These are phyloP conservation scores for Conringia planisiliqua DNA, from an alignment of 345 rosid species.

Conservation along the genomic window DNA sequence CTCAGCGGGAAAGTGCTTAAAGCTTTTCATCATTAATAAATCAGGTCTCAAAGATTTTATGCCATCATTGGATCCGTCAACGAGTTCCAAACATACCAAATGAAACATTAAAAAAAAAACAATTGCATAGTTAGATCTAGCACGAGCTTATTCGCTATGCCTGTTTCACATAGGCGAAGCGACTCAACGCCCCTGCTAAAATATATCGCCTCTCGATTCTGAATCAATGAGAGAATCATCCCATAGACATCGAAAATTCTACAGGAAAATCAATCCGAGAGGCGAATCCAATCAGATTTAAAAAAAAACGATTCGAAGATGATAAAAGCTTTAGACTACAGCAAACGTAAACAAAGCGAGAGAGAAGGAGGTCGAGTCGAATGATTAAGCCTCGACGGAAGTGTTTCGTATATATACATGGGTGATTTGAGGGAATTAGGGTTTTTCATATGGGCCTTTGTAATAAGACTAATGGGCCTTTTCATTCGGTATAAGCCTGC, in stretches of 20 bases:
- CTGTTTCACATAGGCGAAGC: constrained; percentile 21
- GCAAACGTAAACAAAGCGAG: not conserved
- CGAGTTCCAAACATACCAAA: not conserved
- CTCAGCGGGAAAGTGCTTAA: constrained; percentile 27
- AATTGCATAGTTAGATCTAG: not conserved
- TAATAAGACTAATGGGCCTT: not conserved
- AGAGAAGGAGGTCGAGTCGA: not conserved
- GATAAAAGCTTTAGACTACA: not conserved
- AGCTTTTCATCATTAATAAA: constrained; percentile 30
- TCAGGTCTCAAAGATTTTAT: constrained; percentile 40
- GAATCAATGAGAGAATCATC: not conserved
- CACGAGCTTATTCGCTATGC: constrained; percentile 37
- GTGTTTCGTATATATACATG: not conserved
- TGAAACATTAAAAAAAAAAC: not conserved
- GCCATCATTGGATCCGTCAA: constrained; percentile 32
- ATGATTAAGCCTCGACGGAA: not conserved
- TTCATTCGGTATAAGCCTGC: not conserved
- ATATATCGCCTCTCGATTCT: constrained; percentile 3
- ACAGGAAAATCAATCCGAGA: constrained; percentile 16
- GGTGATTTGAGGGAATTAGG: not conserved
- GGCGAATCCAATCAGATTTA: not conserved
- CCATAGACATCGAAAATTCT: not conserved
- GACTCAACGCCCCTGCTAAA: constrained; percentile 35
- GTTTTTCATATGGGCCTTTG: not conserved
- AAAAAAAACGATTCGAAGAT: too few species aligned